Evolutionary conservation across 345 rosid species (phyloP), one percentile per base, ranked within the genome.

Genomic region (Turritis glabra): DNA sequence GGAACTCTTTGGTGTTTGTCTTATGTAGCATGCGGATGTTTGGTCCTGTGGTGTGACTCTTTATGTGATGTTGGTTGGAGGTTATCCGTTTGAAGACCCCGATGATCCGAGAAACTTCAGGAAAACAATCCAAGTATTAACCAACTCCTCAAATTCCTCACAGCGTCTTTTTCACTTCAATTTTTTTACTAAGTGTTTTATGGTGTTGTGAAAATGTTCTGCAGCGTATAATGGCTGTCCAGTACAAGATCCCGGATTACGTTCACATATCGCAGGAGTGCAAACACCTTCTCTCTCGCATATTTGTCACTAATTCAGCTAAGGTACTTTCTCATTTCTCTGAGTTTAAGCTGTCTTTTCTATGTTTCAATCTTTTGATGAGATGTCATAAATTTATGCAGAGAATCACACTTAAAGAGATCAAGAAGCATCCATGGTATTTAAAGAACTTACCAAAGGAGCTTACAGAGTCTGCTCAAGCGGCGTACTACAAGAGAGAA

Each of bases 21-120:
- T 53, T 32, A 19, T 81, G 59, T 71, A 93, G 98, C 56, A 85
- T 81, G 98, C 98, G 38, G 98, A 93, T 85, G 92, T 93, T 44
- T 93, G 98, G 98, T 93, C 98, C 9, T 93, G 98, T 58, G 97
- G 98, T 71, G 98, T 93, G 65, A 93, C 97, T 64, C 92, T 93
- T 26, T 93, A 90, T 72, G 97, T 93, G 19, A 93, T 93, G 98
- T 73, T 93, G 69, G 96, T 93, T 56, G 98, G 98, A 50, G 96
- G 90, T 43, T 93, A 93, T 78, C 98, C 98, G 21, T 93, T 93
- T 73, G 98, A 93, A 74, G 98, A 93, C 80, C 93, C 86, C 33
- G 76, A 82, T 56, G 98, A 93, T 77, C 97, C 98, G 10, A 86
- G 82, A 69, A 90, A 93, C 86, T 89, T 90, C 80, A 84, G 97